Base-by-base conservation (phyloP, 2,329 filamentous ascomycete genomes). In the Alternaria triticina region DNA sequence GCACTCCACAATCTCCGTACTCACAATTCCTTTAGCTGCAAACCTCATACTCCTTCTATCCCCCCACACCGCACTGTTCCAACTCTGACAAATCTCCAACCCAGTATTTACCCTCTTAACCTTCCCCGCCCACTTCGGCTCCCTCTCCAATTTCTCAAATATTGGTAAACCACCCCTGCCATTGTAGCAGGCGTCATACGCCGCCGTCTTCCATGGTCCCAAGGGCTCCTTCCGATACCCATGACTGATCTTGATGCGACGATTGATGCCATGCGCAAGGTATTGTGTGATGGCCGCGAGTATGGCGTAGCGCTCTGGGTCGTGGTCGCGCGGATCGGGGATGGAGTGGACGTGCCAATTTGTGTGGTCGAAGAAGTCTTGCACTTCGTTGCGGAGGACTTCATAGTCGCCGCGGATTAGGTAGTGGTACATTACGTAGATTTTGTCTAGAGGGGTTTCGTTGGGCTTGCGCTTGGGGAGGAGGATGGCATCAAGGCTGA, bases 401-500 rank as follows among this genome's bases (percentile, higher is more conserved):
- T 46, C 17, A 25, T 56, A 56, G 40, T 56, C 54, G 17, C 54
- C 54, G 5, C 40, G 54, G 25, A 56, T 30, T 11, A 56, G 36
- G 2, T 56, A 56, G 6, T 56, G 54, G 54, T 56, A 56, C 54
- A 56, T 56, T 28, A 56, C 17, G 54, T 56, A 56, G 5, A 56
- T 45, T 22, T 43, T 25, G 17, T 56, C 54, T 17, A 56, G 10
- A 4, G 54, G 54, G 9, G 54, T 56, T 33, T 56, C 54, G 25
- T 43, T 28, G 5, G 25, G n/a, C 13, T 45, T 56, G 13, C 54
- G 40, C 25, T 28, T 22, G 17, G 54, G 54, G 25, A 46, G 17
- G 6, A 56, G 40, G 25, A 56, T 46, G 4, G 54, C 54, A 17
- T 56, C 40, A 13, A 56, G 54, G 20, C 49, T 52, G 49, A 1